Conservation (phyloP, 169 alveolate species). For the Cryptosporidium xiaoi region DNA sequence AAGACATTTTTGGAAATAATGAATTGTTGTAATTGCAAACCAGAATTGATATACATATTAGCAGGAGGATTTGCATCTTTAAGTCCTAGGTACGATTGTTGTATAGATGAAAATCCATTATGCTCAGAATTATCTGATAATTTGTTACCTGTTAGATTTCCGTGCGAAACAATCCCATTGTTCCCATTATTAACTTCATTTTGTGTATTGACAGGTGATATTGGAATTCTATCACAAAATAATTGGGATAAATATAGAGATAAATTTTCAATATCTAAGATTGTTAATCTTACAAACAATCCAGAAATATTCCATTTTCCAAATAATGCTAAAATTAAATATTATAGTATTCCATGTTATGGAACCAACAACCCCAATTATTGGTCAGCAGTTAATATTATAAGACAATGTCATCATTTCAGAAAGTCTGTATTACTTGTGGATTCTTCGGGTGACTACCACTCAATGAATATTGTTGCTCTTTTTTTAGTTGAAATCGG, state of each 20-base stretch:
- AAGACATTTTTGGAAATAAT: slow-evolving; percentile 46
- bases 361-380: slow-evolving; percentile 35
- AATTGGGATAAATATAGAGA: slow-evolving; percentile 58
- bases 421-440: slow-evolving; percentile 46
- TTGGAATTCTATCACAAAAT: slow-evolving; percentile 48
- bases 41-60: slow-evolving; percentile 36
- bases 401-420: slow-evolving; percentile 53
- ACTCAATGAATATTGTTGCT: slow-evolving; percentile 43
- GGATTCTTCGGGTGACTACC: slow-evolving; percentile 51
- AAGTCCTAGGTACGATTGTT: slow-evolving; percentile 55
- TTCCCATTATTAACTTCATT: slow-evolving; percentile 44
- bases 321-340: slow-evolving; percentile 31
- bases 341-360: slow-evolving; percentile 61
- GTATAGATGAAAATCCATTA: slow-evolving; percentile 63
- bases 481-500: slow-evolving; percentile 60
- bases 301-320: slow-evolving; percentile 53
- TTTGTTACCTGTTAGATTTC: slow-evolving; percentile 9
- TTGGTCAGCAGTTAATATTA: slow-evolving; percentile 50
- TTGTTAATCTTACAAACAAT: slow-evolving; percentile 59
- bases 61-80: slow-evolving; percentile 73
- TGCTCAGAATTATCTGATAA: slow-evolving; percentile 48
- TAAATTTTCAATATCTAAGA: slow-evolving; percentile 19
- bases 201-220: slow-evolving; percentile 51
- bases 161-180: slow-evolving; percentile 52
- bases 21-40: slow-evolving; percentile 49